These are phyloP conservation scores for Mayamaea pseudoterrestris DNA, from an alignment of 108 stramenopile species.

Conservation along the genomic window DNA sequence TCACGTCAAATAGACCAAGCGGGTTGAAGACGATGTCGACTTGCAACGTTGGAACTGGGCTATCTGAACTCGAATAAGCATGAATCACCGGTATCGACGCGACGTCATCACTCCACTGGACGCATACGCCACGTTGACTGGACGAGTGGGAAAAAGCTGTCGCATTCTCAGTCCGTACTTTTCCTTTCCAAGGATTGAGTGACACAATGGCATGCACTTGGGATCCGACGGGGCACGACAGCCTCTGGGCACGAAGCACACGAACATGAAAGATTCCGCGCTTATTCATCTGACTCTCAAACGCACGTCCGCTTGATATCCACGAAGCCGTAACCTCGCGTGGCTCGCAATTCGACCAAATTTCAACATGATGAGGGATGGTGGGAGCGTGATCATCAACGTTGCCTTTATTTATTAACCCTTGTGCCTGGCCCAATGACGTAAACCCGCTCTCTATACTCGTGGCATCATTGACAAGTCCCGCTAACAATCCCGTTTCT, in stretches of 20 bases:
- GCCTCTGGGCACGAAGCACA: conserved; percentile 49
- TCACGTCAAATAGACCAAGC: conserved; percentile 49
- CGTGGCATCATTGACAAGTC: too few relatives aligned
- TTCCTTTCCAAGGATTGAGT: conserved; percentile 70
- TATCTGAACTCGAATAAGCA: conserved; percentile 59
- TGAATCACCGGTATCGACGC: conserved; percentile 60
- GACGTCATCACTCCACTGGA: conserved; percentile 42
- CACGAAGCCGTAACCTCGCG: too few relatives aligned
- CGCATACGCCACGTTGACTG: conserved; percentile 47
- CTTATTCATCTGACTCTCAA: conserved; percentile 42
- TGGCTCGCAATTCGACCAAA: too few relatives aligned
- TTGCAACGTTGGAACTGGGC: conserved; percentile 57
- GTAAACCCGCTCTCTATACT: too few relatives aligned
- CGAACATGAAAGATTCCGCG: conserved; percentile 70
- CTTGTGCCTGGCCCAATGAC: too few relatives aligned
- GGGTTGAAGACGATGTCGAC: conserved; percentile 47
- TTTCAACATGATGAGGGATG: too few relatives aligned
- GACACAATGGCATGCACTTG: conserved; percentile 37
- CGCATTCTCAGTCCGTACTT: conserved; percentile 31
- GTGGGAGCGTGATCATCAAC: too few relatives aligned
- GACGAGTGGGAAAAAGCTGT: conserved; percentile 15
- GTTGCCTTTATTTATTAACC: too few relatives aligned
- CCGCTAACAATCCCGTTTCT: too few relatives aligned
- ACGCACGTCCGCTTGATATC: too few relatives aligned
- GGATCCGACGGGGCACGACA: conserved; percentile 55